Evolutionary conservation across 164 flowering plant species (phyloP).

Genomic region (Amborella trichopoda): DNA sequence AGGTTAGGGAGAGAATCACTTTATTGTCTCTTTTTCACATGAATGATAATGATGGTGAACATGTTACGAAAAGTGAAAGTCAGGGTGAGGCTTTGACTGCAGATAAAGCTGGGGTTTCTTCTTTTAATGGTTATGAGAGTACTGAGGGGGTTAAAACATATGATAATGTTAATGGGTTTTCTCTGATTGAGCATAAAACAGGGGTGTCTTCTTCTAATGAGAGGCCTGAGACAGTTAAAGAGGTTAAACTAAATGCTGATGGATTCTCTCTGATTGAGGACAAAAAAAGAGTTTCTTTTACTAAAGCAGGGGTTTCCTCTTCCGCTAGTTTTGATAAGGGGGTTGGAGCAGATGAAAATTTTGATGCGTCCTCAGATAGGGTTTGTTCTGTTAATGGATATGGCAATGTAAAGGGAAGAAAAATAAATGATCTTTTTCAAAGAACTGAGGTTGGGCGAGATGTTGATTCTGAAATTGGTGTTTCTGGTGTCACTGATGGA

Average conservation of each 20-base stretch:
- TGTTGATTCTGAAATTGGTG: background rate
- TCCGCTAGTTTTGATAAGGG: too few relatives aligned
- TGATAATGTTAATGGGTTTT: conserved; percentile 3
- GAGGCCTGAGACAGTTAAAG: background rate
- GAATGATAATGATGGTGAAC: conserved; percentile 4
- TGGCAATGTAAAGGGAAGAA: too few relatives aligned
- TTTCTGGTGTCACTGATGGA: background rate
- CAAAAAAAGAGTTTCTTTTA: too few relatives aligned
- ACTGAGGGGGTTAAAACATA: background rate
- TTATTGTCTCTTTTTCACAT: conserved; percentile 9
- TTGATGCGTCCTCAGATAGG: too few relatives aligned
- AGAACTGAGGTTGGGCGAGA: background rate
- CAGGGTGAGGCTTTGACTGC: background rate
- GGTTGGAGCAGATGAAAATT: too few relatives aligned
- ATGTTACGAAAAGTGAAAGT: background rate
- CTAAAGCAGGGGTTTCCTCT: too few relatives aligned
- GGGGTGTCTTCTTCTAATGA: background rate
- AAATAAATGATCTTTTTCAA: too few relatives aligned
- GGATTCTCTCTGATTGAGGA: too few relatives aligned
- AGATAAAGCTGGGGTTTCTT: background rate
- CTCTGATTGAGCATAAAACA: background rate
- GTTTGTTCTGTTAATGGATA: too few relatives aligned
- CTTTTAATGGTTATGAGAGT: background rate
- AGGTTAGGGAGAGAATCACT: conserved; percentile 5
- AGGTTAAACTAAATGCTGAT: too few relatives aligned